Evolutionary conservation across 2,329 filamentous ascomycete genomes (phyloP).

Genomic region (Aspergillus pseudoviridinutans): DNA sequence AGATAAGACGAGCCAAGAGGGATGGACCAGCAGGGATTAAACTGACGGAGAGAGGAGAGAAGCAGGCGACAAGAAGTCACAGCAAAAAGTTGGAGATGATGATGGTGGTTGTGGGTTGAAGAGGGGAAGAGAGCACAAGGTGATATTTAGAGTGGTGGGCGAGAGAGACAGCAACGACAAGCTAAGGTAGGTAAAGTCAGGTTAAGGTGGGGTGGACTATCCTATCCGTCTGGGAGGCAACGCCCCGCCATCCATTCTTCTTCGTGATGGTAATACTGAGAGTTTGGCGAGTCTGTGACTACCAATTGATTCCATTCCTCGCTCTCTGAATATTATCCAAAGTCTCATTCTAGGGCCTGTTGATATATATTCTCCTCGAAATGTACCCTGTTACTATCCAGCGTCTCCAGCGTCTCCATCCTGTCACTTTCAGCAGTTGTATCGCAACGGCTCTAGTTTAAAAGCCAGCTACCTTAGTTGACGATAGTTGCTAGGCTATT

Average conservation of each 20-base stretch:
- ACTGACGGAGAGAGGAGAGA: not conserved
- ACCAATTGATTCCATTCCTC: not conserved
- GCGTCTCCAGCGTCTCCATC: not conserved
- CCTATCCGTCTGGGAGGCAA: not conserved
- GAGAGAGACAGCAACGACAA: constrained; percentile 7
- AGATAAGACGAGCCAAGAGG: not conserved
- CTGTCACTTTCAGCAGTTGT: not conserved
- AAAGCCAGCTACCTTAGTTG: not conserved
- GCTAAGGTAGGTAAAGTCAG: constrained; percentile 3
- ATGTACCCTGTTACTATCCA: too few species aligned
- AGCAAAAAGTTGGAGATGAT: constrained; percentile 3
- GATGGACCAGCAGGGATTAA: not conserved
- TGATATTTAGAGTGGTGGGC: constrained; percentile 10
- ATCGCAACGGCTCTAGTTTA: not conserved
- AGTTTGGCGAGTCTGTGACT: not conserved
- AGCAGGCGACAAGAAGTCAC: constrained; percentile 2
- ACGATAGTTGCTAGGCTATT: not conserved
- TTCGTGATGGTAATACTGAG: not conserved
- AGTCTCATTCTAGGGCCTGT: not conserved
- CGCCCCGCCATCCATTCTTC: not conserved
- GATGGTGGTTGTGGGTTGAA: not conserved
- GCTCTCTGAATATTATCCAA: not conserved
- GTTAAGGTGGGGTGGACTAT: not conserved
- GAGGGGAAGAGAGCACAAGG: constrained; percentile 1
- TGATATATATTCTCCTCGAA: not conserved